phyloP scores from a whole-genome alignment of 495 filamentous ascomycete species.

The Pseudomonodictys pantanalensis region DNA sequence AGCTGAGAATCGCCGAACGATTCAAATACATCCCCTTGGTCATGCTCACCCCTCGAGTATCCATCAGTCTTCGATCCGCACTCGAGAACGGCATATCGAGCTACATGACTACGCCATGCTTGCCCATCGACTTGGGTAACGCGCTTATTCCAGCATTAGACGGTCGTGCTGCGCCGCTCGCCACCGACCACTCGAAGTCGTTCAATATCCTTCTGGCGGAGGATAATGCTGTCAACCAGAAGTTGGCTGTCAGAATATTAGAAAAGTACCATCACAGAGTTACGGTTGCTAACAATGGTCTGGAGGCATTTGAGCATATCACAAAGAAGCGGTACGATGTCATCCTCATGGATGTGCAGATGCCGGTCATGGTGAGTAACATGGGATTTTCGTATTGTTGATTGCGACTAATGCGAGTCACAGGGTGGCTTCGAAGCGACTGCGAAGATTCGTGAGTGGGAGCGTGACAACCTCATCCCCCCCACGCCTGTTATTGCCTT shows the following conservation, averaged over 20 bases:
- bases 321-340: slow-evolving; percentile 91
- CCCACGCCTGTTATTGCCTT: slow-evolving; percentile 95
- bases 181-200: slow-evolving; percentile 89
- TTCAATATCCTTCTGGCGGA: slow-evolving; percentile 96
- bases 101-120: slow-evolving; percentile 97
- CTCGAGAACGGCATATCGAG: slow-evolving; percentile 95
- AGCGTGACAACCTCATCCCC: slow-evolving; percentile 69
- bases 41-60: slow-evolving; percentile 83
- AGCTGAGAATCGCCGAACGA: slow-evolving; percentile 80
- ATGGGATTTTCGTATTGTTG: not conserved
- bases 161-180: slow-evolving; percentile 84
- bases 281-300: slow-evolving; percentile 91
- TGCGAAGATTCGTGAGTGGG: slow-evolving; percentile 92
- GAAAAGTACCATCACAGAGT: slow-evolving; percentile 98
- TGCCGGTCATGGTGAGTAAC: slow-evolving; percentile 86
- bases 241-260: slow-evolving; percentile 92
- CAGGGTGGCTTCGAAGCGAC: slow-evolving; percentile 97
- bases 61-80: slow-evolving; percentile 90
- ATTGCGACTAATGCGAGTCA: slow-evolving; percentile 2
- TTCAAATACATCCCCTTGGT: slow-evolving; percentile 99
- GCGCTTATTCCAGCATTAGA: slow-evolving; percentile 98
- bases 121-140: slow-evolving; percentile 93
- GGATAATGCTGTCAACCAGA: slow-evolving; percentile 97
- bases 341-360: slow-evolving; percentile 98
- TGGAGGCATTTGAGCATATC: slow-evolving; percentile 85